These are phyloP conservation scores for Sclerotinia nivalis DNA, from an alignment of 2,329 filamentous ascomycete species.

Conservation along the genomic window DNA sequence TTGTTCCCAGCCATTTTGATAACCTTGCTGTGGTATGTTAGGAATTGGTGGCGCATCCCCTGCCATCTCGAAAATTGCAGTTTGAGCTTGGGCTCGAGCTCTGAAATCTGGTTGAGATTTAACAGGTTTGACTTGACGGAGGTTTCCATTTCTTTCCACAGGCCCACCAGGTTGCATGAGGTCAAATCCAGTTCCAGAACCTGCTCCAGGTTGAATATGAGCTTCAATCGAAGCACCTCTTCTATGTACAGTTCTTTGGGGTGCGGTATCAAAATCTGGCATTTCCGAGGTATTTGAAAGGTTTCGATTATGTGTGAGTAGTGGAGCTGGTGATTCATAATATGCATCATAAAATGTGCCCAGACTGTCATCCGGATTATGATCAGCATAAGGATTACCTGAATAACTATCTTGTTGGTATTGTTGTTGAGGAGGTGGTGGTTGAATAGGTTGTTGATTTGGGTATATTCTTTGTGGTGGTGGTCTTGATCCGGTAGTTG, in stretches of 20 bases:
- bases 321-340: slow-evolving; percentile 45
- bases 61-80: slow-evolving; percentile 74
- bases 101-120: slow-evolving; percentile 69
- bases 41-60: slow-evolving; percentile 61
- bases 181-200: slow-evolving; percentile 3
- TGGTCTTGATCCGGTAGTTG: slow-evolving; percentile 54
- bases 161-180: not conserved
- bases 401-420: slow-evolving; percentile 24
- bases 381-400: slow-evolving; percentile 33
- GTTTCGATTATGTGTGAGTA: slow-evolving; percentile 26
- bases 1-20: slow-evolving; percentile 35
- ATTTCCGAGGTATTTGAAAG: slow-evolving; percentile 36
- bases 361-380: slow-evolving; percentile 43
- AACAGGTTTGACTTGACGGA: slow-evolving; percentile 54
- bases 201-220: slow-evolving; percentile 32
- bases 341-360: slow-evolving; percentile 59
- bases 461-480: slow-evolving; percentile 56
- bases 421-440: slow-evolving; percentile 34
- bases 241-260: slow-evolving; percentile 27
- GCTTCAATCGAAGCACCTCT: slow-evolving; percentile 38
- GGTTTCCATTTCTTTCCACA: slow-evolving; percentile 43
- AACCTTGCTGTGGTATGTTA: slow-evolving; percentile 35
- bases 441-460: slow-evolving; percentile 41
- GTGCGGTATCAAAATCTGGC: slow-evolving; percentile 38
- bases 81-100: slow-evolving; percentile 52